Percentiles rank a stretch among this genome's conserved stretches.
These are phyloP conservation scores for Podospora anserina DNA, from an alignment of 495 filamentous ascomycete species.

Conservation along the genomic window DNA sequence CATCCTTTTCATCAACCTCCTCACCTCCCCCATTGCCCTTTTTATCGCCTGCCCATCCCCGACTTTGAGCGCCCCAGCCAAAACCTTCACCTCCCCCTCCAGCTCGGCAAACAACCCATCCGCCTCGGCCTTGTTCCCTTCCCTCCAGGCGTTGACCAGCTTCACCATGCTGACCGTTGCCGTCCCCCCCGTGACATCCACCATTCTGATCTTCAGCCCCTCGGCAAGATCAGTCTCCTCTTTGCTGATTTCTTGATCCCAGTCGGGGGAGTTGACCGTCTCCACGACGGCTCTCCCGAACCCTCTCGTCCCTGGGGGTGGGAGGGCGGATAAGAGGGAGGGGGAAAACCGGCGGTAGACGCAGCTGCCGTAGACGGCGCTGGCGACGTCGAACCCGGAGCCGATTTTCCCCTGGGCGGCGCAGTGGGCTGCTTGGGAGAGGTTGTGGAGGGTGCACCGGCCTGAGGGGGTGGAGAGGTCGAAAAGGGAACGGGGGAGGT, in stretches of 20 bases:
- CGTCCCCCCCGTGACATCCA: conserved; percentile 93
- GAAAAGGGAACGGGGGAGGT: conserved; percentile 62
- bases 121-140: conserved; percentile 62
- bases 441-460: conserved; percentile 69
- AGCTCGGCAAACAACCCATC: conserved; percentile 67
- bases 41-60: conserved; percentile 39
- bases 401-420: conserved; percentile 96
- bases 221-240: conserved; percentile 64
- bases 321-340: conserved; percentile 60
- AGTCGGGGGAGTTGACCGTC: conserved; percentile 59
- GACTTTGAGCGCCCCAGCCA: conserved; percentile 59
- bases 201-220: conserved; percentile 81
- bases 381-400: conserved; percentile 93
- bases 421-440: conserved; percentile 90
- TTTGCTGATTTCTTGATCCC: conserved; percentile 76
- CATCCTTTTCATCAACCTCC: conserved; percentile 68
- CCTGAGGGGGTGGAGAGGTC: conserved; percentile 39
- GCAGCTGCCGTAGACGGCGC: conserved; percentile 86
- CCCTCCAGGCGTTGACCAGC: conserved; percentile 79
- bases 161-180: conserved; percentile 94
- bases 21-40: conserved; percentile 38
- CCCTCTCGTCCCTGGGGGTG: conserved; percentile 56
- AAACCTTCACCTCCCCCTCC: conserved; percentile 67
- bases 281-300: conserved; percentile 64
- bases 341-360: conserved; percentile 90